Evolutionary conservation across 1,284 basidiomycete genomes (phyloP), one percentile per base, ranked within the genome.

Genomic region (Austropuccinia psidii): DNA sequence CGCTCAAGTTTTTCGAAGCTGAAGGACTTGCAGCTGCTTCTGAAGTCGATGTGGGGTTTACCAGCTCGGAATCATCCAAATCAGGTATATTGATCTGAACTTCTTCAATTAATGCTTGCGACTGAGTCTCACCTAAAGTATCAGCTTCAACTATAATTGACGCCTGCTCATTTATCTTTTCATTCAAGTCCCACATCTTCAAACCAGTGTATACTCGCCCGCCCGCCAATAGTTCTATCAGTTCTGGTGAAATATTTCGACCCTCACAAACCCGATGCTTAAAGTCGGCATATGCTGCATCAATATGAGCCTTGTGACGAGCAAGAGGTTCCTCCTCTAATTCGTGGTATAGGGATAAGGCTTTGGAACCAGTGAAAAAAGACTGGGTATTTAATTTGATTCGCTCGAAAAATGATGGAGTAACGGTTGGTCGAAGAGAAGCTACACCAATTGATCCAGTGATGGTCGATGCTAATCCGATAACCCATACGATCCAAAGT

Each of bases 201-300:
- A 82, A 76, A 19, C 82, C 82, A 0, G 81, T 82, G 77, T 80
- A 81, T n/a, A 83, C 82, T 24, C 82, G 74, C 0, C 82, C 82
- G 15, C 82, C 82, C 0, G 82, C 82, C 24, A 83, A 75, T 8
- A 76, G 74, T 49, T 82, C 80, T 17, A 83, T 78, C 6, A 80
- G 77, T 3, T 81, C 80, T 33, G 76, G 75, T 15, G 79, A 77
- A 33, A 83, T 80, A 8, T 77, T 76, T 35, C 82, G 76, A 4
- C 82, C 82, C 9, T 80, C 78, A 70, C 78, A 79, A 0, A 83
- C 82, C 3, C 78, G 74, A 9, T 62, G 47, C 70, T 79, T 79
- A 70, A 80, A 80, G 50, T 78, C 77, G 5, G 61, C 72, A 75
- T 83, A 83, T 74, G 79, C 82, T 67, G 79, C 79, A 75, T 83